Percentiles rank a stretch among this genome's conserved stretches.
phyloP scores from a whole-genome alignment of 2,329 filamentous ascomycete genomes.

The Epichloe hybrida region DNA sequence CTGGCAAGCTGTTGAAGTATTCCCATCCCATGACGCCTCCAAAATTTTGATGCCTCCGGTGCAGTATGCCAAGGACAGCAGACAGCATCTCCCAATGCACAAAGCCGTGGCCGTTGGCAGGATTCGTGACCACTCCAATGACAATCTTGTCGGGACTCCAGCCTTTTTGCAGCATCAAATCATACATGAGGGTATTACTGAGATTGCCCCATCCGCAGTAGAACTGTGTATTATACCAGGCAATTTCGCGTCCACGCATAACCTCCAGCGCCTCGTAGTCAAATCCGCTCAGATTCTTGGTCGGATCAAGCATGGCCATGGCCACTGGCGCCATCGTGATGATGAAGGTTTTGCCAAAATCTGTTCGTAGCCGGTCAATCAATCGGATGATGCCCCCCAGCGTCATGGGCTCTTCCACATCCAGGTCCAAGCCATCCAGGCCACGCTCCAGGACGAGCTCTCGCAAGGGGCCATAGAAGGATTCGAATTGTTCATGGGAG shows the following conservation, averaged over 20 bases:
- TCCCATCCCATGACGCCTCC: slow-evolving; percentile 94
- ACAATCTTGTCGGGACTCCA: slow-evolving; percentile 66
- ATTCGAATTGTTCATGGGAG: slow-evolving; percentile 48
- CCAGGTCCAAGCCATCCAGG: slow-evolving; percentile 61
- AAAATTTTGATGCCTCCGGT: slow-evolving; percentile 48
- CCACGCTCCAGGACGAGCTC: slow-evolving; percentile 46
- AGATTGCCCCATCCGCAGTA: slow-evolving; percentile 76
- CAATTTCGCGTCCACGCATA: slow-evolving; percentile 50
- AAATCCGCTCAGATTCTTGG: slow-evolving; percentile 63
- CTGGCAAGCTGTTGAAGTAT: slow-evolving; percentile 72
- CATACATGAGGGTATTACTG: slow-evolving; percentile 32
- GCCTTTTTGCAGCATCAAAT: slow-evolving; percentile 41
- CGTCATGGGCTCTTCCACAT: slow-evolving; percentile 66
- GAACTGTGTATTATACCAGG: slow-evolving; percentile 86
- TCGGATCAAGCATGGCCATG: slow-evolving; percentile 46
- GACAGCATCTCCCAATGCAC: slow-evolving; percentile 34
- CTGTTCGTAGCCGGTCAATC: slow-evolving; percentile 51
- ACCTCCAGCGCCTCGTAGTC: slow-evolving; percentile 63
- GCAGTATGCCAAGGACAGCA: slow-evolving; percentile 27
- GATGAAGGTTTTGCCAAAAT: slow-evolving; percentile 59
- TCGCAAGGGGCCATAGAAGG: slow-evolving; percentile 57
- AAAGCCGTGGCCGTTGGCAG: slow-evolving; percentile 51
- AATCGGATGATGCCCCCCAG: slow-evolving; percentile 51
- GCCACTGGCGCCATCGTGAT: slow-evolving; percentile 76
- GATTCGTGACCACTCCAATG: slow-evolving; percentile 68